Evolutionary conservation across 805 yeast genomes (phyloP), one percentile per base, ranked within the genome.

Genomic region (Jamesozyma lodderae): DNA sequence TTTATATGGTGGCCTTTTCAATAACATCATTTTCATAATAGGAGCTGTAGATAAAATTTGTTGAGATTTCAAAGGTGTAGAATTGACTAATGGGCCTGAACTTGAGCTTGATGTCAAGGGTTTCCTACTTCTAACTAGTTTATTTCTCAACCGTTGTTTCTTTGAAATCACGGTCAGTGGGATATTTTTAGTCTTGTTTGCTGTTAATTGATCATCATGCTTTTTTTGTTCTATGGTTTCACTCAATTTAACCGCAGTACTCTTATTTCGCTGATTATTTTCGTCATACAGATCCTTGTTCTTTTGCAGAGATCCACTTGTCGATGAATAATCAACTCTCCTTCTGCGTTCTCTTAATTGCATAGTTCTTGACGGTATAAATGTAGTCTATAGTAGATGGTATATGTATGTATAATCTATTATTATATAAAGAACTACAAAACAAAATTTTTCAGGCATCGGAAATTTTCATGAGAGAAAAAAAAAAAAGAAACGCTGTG

Each of bases 281-380:
- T n/a, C n/a, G n/a, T n/a, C n/a, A n/a, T n/a, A n/a, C n/a, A n/a
- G n/a, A n/a, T n/a, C n/a, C n/a, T n/a, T n/a, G n/a, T n/a, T n/a
- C n/a, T n/a, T n/a, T n/a, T n/a, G n/a, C n/a, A n/a, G n/a, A n/a
- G n/a, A n/a, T n/a, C n/a, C n/a, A n/a, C n/a, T 26, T 10, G 25
- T 4, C 4, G 15, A 16, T 4, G 32, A 23, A 21, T 45, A 45
- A 26, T 45, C 41, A 2, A 45, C 38, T 23, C 41, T 45, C 40
- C 41, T 42, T 10, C 28, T 21, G 21, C 47, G 32, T 33, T 43
- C 44, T 26, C 49, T 34, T 13, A 46, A 31, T 15, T 42, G 45
- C 45, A 42, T 42, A n/a, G n/a, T 17, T 16, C 8, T 24, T 22
- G 10, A 10, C 24, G 6, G 9, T 22, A 22, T 10, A 22, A 7